A percentile compares a stretch with the other conserved stretches of the same genome.
phyloP scores from a whole-genome alignment of 805 yeast species.

The Naumovozyma castellii region DNA sequence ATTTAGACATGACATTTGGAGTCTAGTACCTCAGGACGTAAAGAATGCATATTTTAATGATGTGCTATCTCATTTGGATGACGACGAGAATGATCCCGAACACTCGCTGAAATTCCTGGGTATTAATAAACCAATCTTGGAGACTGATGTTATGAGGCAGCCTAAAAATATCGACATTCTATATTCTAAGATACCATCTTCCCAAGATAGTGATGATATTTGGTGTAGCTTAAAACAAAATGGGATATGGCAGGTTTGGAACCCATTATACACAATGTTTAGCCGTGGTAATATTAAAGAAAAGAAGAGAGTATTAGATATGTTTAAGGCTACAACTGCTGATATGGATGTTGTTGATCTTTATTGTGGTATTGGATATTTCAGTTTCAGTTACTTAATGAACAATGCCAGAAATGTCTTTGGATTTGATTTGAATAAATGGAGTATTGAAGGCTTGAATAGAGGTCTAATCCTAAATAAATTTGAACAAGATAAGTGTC shows the following conservation, averaged over 20 bases:
- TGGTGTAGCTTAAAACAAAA: constrained; percentile 71
- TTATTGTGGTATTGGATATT: constrained; percentile 82
- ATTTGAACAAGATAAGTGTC: constrained; percentile 24
- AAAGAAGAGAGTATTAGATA: constrained; percentile 51
- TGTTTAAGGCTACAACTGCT: constrained; percentile 28
- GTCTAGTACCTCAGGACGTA: not conserved
- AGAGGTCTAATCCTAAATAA: constrained; percentile 43
- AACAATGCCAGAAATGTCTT: constrained; percentile 44
- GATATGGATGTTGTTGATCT: constrained; percentile 51
- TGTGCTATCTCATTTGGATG: constrained; percentile 11
- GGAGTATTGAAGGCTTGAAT: constrained; percentile 67
- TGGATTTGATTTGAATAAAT: constrained; percentile 80
- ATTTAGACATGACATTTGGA: constrained; percentile 36
- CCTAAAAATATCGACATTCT: constrained; percentile 55
- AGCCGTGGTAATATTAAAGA: constrained; percentile 81
- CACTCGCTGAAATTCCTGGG: constrained; percentile 50
- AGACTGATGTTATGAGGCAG: constrained; percentile 47
- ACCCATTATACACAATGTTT: constrained; percentile 79
- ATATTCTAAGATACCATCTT: constrained; percentile 12
- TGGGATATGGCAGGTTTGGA: constrained; percentile 73
- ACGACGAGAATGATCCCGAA: constrained; percentile 10
- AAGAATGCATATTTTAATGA: constrained; percentile 11
- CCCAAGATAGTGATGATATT: constrained; percentile 24
- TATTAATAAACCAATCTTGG: constrained; percentile 55
- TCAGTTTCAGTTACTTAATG: constrained; percentile 56